A percentile compares a stretch with the other conserved stretches of the same genome.
Conservation (phyloP, 257 asterid genomes). For the Mentha longifolia region DNA sequence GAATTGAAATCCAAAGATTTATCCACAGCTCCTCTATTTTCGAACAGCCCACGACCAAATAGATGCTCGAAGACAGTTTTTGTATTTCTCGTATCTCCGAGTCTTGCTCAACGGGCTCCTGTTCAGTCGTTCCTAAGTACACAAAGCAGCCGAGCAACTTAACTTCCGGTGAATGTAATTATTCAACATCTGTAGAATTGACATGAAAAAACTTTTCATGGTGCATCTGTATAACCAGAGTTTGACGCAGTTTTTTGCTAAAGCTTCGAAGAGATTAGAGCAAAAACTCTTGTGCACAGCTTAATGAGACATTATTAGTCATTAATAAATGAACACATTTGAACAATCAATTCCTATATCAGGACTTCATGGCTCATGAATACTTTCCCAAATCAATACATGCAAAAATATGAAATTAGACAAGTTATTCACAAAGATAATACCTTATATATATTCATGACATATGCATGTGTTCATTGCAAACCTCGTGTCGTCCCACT, state of each 20-base stretch:
- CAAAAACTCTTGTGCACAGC: too few species aligned
- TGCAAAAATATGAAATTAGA: not conserved
- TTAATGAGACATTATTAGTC: too few species aligned
- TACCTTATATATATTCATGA: slow-evolving; percentile 32
- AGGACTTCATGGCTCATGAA: too few species aligned
- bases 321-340: too few species aligned
- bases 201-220: not conserved
- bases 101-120: slow-evolving; percentile 17
- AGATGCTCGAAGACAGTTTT: not conserved
- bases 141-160: slow-evolving; percentile 14
- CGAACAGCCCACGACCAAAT: not conserved
- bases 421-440: slow-evolving; percentile 3
- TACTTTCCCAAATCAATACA: too few species aligned
- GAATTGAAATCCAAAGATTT: slow-evolving; percentile 7
- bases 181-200: slow-evolving; percentile 6
- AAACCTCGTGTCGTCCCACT: slow-evolving; percentile 66
- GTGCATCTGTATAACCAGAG: not conserved
- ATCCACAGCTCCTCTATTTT: slow-evolving; percentile 14
- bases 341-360: too few species aligned
- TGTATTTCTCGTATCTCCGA: not conserved
- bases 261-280: not conserved
- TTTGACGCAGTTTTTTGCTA: too few species aligned
- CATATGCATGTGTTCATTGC: slow-evolving; percentile 22
- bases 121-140: not conserved
- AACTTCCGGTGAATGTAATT: slow-evolving; percentile 19